Conservation (phyloP, 2,329 filamentous ascomycete species). For the Fusarium sterilihyphosum region DNA sequence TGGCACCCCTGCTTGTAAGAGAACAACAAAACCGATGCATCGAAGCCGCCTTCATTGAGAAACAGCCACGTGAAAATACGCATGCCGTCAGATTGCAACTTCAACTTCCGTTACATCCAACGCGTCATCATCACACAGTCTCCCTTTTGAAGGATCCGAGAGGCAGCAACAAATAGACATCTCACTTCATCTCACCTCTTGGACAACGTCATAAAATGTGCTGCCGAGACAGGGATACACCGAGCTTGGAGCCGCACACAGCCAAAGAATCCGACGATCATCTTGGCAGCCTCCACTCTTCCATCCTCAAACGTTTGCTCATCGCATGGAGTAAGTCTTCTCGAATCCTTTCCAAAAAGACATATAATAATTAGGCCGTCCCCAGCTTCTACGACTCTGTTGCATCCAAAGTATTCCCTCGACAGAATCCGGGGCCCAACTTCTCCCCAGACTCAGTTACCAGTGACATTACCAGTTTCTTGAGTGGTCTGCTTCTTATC, state of each 20-base stretch:
- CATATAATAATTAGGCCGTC: slow-evolving; percentile 24
- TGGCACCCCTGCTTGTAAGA: background rate
- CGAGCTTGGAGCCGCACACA: slow-evolving; percentile 16
- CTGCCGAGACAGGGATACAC: slow-evolving; percentile 31
- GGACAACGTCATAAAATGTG: slow-evolving; percentile 31
- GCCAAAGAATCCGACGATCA: slow-evolving; percentile 31
- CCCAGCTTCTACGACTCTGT: background rate
- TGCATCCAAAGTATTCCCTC: background rate
- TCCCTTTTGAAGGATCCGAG: background rate
- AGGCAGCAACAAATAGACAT: slow-evolving; percentile 5
- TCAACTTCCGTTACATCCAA: background rate
- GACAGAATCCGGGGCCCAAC: slow-evolving; percentile 19
- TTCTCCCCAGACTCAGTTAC: slow-evolving; percentile 4
- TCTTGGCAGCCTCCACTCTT: slow-evolving; percentile 36
- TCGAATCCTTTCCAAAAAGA: background rate
- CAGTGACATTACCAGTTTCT: background rate
- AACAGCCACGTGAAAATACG: too few relatives aligned
- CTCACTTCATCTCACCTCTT: slow-evolving; percentile 5
- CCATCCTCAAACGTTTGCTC: background rate
- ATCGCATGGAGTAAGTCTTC: background rate
- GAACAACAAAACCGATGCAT: fast-evolving
- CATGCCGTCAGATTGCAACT: background rate
- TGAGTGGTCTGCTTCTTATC: background rate
- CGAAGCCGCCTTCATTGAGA: fast-evolving
- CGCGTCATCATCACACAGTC: slow-evolving; percentile 8